Base-by-base conservation (phyloP, 345 rosid species). In the Punica granatum region DNA sequence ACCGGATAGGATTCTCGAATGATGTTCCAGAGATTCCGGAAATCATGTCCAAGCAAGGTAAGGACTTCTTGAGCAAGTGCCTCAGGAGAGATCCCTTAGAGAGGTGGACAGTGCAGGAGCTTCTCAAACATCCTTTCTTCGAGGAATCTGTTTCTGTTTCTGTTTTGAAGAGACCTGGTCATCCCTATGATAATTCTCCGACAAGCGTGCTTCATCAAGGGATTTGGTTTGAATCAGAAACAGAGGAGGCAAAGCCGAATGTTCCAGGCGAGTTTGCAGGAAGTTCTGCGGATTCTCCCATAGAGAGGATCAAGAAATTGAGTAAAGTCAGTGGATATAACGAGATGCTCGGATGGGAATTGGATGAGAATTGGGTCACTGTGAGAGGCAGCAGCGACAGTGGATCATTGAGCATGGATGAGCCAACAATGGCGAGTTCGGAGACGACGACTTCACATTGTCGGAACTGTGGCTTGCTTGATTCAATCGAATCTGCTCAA, bases 21-120 rank as follows among this genome's bases (percentile, higher is more conserved):
- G 76, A 78, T 10, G 51, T 65, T 59, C 93, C 88, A 0, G 81
- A 79, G 41, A 66, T 78, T 7, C 90, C 90, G 25, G 31, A 63
- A 35, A 71, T 18, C 41, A 31, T 85, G 70, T 80, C 88, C 0
- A 48, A 72, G 64, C 68, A 81, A 63, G 87, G 71, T 1, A 66
- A 54, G 77, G 87, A 88, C 63, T 86, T 86, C 53, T 13, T 88
- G 70, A 39, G 72, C 48, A 81, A 80, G 77, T 88, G 90, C 72
- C 67, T 88, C 75, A 77, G 25, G 39, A 75, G 70, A 70, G 82
- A 82, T 65, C 89, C 87, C 0, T 9, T 0, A 13, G 74, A 81
- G 73, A 74, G 93, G 68, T 81, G 86, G 87, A 68, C 88, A 10
- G 87, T 76, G 1, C 31, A 69, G 16, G 74, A 84, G 60, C 82